Percentiles rank a stretch among this genome's conserved stretches.
phyloP scores from a whole-genome alignment of 2,329 filamentous ascomycete genomes.

The Stachybotrys chartarum region DNA sequence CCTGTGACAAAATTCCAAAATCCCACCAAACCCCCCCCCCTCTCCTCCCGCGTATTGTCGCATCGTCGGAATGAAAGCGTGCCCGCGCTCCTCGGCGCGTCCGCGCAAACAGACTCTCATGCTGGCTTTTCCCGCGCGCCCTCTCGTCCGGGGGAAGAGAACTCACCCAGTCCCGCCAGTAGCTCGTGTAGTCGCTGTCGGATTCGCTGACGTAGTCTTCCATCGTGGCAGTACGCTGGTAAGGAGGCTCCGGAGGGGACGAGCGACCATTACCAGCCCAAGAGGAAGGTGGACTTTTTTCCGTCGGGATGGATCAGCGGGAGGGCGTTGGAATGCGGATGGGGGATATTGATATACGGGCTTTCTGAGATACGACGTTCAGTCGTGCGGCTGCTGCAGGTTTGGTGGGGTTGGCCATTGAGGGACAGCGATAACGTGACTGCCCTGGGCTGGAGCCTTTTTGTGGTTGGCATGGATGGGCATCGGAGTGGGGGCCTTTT shows the following conservation, averaged over 20 bases:
- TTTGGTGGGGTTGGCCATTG: not conserved
- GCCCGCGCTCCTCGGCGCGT: not conserved
- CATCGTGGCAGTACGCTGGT: conserved; percentile 48
- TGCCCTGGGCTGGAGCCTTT: no score
- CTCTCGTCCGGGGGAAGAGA: not conserved
- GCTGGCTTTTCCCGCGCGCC: not conserved
- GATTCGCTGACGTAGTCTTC: conserved; percentile 97
- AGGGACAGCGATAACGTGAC: not conserved
- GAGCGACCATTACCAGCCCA: conserved; percentile 19
- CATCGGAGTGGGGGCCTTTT: no score
- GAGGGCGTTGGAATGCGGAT: not conserved
- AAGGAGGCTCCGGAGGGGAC: conserved; percentile 11
- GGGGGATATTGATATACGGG: not conserved
- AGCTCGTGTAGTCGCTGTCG: conserved; percentile 98
- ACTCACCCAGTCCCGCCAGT: conserved; percentile 98
- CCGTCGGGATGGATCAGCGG: not conserved
- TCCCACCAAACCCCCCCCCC: no score
- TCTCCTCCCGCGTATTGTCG: no score
- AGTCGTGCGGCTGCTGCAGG: not conserved
- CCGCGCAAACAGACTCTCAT: not conserved
- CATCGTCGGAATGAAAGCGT: no score
- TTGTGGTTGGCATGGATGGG: no score
- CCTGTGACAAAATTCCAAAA: no score
- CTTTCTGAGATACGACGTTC: not conserved
- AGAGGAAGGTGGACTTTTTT: not conserved